Percentiles rank a stretch among this genome's conserved stretches.
Evolutionary conservation across 1,284 basidiomycete species (phyloP).

Genomic region (Boletellus dicymbophilus): DNA sequence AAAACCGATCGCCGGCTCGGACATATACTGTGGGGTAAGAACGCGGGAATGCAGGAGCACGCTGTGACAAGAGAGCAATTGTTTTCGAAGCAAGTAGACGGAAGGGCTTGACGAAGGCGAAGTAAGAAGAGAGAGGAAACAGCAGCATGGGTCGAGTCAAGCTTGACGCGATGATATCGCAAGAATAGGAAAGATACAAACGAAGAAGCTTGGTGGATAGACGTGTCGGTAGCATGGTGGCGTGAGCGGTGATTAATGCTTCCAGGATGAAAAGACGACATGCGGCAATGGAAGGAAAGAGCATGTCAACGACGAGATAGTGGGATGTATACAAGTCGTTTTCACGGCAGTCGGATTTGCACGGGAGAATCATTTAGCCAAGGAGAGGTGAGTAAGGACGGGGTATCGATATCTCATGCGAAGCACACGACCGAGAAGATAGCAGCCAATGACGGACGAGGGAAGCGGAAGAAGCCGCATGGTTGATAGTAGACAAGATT

Average conservation of each 20-base stretch:
- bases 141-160: conserved; percentile 13
- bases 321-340: conserved; percentile 6
- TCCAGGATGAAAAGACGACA: conserved; percentile 30
- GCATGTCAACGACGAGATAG: conserved; percentile 15
- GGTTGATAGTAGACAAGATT: conserved; percentile 21
- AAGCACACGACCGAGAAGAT: conserved; percentile 19
- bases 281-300: conserved; percentile 27
- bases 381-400: conserved; percentile 5
- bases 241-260: conserved; percentile 35
- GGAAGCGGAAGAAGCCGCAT: conserved; percentile 17
- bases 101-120: conserved; percentile 19
- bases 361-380: conserved; percentile 22
- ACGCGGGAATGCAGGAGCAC: neutral
- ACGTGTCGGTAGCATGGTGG: conserved; percentile 27
- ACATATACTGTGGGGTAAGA: neutral
- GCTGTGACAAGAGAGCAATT: neutral
- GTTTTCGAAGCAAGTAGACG: conserved; percentile 3
- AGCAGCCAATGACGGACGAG: conserved; percentile 15
- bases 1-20: neutral
- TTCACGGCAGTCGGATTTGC: conserved; percentile 25
- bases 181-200: conserved; percentile 28
- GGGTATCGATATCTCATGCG: conserved; percentile 18
- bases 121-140: conserved; percentile 12
- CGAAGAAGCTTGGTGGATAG: conserved; percentile 25
- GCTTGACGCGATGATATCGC: conserved; percentile 30